A percentile compares a stretch with the other conserved stretches of the same genome.
These are phyloP conservation scores for Scytalidium sp. DNA, from an alignment of 2,329 filamentous ascomycete genomes.

Conservation along the genomic window DNA sequence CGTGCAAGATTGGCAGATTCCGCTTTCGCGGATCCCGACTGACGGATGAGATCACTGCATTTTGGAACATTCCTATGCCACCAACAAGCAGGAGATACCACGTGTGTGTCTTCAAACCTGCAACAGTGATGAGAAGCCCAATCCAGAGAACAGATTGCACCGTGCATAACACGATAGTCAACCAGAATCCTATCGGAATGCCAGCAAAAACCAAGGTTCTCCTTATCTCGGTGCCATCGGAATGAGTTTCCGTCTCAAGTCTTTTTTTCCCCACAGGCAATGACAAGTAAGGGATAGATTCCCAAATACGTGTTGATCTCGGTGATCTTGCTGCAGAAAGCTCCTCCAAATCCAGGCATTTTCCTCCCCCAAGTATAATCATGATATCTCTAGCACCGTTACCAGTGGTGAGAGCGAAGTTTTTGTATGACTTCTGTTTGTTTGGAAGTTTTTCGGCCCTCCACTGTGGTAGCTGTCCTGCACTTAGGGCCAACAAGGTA, in stretches of 20 bases:
- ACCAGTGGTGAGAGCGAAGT: conserved; percentile 33
- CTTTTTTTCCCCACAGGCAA: no score
- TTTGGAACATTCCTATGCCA: conserved; percentile 37
- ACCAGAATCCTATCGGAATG: no score
- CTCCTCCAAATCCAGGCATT: conserved; percentile 38
- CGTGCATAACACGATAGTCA: no score
- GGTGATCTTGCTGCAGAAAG: no score
- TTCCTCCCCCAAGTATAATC: conserved; percentile 30
- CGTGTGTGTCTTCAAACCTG: conserved; percentile 30
- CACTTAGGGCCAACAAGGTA: conserved; percentile 32
- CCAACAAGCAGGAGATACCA: conserved; percentile 40
- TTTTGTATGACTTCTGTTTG: conserved; percentile 25
- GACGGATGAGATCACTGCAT: conserved; percentile 31
- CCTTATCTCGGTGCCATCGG: conserved; percentile 18
- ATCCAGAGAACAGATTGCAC: conserved; percentile 40
- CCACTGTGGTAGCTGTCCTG: conserved; percentile 39
- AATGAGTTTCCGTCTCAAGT: no score
- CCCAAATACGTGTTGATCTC: no score
- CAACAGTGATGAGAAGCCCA: conserved; percentile 35
- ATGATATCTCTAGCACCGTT: conserved; percentile 39
- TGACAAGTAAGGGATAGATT: no score
- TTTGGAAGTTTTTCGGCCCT: conserved; percentile 40
- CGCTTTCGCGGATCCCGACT: no score
- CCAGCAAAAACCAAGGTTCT: neutral
- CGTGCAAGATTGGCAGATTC: no score